Base-by-base conservation (phyloP, 805 yeast species). In the Monosporozyma solicola region DNA sequence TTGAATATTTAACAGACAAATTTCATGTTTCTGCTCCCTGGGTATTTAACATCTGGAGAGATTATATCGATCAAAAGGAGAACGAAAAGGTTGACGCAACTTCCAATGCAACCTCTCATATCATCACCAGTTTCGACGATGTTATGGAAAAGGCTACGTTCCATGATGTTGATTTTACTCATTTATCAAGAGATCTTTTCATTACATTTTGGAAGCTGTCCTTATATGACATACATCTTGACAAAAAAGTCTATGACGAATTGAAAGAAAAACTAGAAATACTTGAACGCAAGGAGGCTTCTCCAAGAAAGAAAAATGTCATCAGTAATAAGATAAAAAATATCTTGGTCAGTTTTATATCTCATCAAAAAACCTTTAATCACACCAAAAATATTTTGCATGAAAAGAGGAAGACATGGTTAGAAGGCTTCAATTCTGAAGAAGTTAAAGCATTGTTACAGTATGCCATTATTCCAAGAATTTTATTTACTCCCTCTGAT, bases 31-130 rank as follows among this genome's bases (percentile, higher is more conserved):
- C 80, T 3, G 66, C 79, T 0, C 74, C 76, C 20, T 84, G 92
- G 88, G 83, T 83, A 0, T 88, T 87, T 69, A 87, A 84, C 56
- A 62, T 88, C 2, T 89, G 96, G 95, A 76, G 97, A 63, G 63
- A 61, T 50, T 57, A 70, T 62, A 55, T 74, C 66, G 65, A 67
- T 51, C 55, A 61, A 56, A 54, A 59, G 44, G 54, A 65, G 55
- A 50, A 57, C 22, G 54, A 57, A 10, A 35, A 46, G 8, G 58
- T 60, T 3, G 53, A 45, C 1, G 16, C n/a, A 3, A 20, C 15
- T 31, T 20, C 35, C 11, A n/a, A 5, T 5, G 31, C 24, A 25
- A 3, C 22, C 3, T 15, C 25, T 20, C 13, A 39, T 16, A 22
- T 11, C 2, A 43, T 47, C 10, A 57, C 48, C 1, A 33, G 50